Evolutionary conservation across 73 alveolate genomes (phyloP), one percentile per base, ranked within the genome.

Genomic region (Paramecium tetraurelia): DNA sequence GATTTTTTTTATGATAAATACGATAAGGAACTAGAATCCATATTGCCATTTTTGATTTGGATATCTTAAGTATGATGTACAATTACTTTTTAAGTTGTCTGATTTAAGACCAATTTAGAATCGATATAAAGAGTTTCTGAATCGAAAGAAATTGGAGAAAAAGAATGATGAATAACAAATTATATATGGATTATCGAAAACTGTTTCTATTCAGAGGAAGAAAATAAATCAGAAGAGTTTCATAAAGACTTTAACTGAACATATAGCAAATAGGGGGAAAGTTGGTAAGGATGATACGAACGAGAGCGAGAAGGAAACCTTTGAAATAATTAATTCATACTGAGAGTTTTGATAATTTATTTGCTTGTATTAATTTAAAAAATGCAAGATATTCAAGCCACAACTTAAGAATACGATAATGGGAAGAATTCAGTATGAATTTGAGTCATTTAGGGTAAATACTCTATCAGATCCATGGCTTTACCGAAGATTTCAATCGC

Each of bases 1-100:
- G 87, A 93, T 20, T 93, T 93, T 53, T 92, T 53, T 83, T 72
- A 80, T 58, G 95, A 92, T 59, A 84, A 93, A 57, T 21, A 4
- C 2, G 96, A 93, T 90, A 92, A 57, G 27, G 93, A 88, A 58
- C 72, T 93, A 36, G 77, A 33, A 24, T 20, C 50, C 24, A 10
- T 93, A 11, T 11, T 77, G 20, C 92, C 93, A 9, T 71, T 93
- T 31, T 69, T 93, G 33, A 59, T 88, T 24, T 88, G 85, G 77
- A 87, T 88, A 22, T 88, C 90, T 1, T 36, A 68, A 21, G 94
- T 88, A 88, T 20, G 18, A 11, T 35, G 16, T 14, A 6, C 14
- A 35, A 50, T 20, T 50, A 50, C 63, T 71, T 9, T 27, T 14
- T 35, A 20, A 77, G 89, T 43, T 11, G 21, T 22, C 50, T 43